Base-by-base conservation (phyloP, 1,139 yeast species). In the Petasospora fabianii region DNA sequence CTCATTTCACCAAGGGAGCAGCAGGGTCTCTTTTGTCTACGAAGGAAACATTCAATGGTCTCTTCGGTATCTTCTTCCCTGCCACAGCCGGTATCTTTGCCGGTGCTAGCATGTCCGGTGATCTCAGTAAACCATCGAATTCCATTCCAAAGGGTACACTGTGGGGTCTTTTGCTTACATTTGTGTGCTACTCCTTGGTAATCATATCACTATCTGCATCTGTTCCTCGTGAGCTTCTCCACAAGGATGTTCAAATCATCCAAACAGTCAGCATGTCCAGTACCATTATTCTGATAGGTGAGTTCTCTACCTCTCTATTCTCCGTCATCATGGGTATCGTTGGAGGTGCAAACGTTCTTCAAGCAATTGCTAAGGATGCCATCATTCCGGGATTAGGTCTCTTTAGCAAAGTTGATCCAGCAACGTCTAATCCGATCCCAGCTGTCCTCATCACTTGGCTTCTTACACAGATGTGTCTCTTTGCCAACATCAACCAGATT, bases 91-190 rank as follows among this genome's bases (percentile, higher is more conserved):
- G 98, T 44, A 90, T 92, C 30, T 84, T 90, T 60, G 97, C 98
- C 1, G 98, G 98, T n/a, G 97, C 97, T 1, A 84, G 95, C 13
- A 92, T 92, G 97, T 87, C 96, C 33, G 97, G 98, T n/a, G 96
- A 88, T 52, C 69, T 92, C 46, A 68, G 75, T 44, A 79, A 73
- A 42, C 98, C 98, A 0, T 85, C 96, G 0, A 79, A 75, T 51
- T 80, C 95, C 1, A 92, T 92, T 39, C 97, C 98, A 0, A 71
- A 73, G 45, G 98, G 98, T 8, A 92, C 98, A 0, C 62, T 92
- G 20, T 75, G 80, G 66, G 97, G 97, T 0, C 65, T 92, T 7
- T 48, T 79, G 3, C 65, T 85, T 31, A 88, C 97, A 0, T 87
- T 92, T 56, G 49, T 71, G 2, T 75, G 86, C 35, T 92, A 92